A percentile compares a stretch with the other conserved stretches of the same genome.
These are phyloP conservation scores for Hypoxylon sp. DNA, from an alignment of 2,329 filamentous ascomycete genomes.

Conservation along the genomic window DNA sequence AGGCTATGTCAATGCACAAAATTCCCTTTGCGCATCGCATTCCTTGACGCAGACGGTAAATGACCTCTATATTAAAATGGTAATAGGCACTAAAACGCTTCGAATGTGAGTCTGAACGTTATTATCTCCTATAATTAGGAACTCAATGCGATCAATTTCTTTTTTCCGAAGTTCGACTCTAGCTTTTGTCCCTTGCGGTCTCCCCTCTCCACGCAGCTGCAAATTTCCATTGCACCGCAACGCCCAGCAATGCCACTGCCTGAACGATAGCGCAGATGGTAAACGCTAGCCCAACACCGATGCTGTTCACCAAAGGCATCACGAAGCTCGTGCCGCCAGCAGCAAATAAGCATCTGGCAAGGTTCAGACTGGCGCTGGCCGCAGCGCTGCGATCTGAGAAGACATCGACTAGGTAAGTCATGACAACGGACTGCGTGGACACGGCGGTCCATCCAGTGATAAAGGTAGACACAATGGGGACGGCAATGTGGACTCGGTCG, in stretches of 20 bases:
- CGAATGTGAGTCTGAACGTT: not conserved
- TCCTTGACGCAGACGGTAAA: not conserved
- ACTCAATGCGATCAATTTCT: not conserved
- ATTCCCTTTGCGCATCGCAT: not conserved
- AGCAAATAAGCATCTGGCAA: constrained; percentile 65
- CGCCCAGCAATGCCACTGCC: constrained; percentile 59
- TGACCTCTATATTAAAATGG: not conserved
- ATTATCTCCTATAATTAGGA: not conserved
- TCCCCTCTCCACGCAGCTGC: constrained; percentile 55
- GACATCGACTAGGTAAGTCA: constrained; percentile 67
- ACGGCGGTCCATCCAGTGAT: constrained; percentile 65
- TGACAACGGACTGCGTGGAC: constrained; percentile 62
- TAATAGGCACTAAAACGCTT: not conserved
- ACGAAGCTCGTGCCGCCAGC: constrained; percentile 65
- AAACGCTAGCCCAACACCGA: constrained; percentile 62
- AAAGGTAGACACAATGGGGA: constrained; percentile 65
- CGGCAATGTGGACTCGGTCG: constrained; percentile 59
- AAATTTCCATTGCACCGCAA: constrained; percentile 60
- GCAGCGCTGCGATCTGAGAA: constrained; percentile 64
- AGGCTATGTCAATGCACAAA: not conserved
- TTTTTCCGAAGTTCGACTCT: not conserved
- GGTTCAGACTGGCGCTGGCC: constrained; percentile 66
- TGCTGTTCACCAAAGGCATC: constrained; percentile 62
- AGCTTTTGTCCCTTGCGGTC: constrained; percentile 9
- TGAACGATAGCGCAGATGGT: constrained; percentile 61